Evolutionary conservation across 495 filamentous ascomycete species (phyloP).

Genomic region (Xylaria castorea): DNA sequence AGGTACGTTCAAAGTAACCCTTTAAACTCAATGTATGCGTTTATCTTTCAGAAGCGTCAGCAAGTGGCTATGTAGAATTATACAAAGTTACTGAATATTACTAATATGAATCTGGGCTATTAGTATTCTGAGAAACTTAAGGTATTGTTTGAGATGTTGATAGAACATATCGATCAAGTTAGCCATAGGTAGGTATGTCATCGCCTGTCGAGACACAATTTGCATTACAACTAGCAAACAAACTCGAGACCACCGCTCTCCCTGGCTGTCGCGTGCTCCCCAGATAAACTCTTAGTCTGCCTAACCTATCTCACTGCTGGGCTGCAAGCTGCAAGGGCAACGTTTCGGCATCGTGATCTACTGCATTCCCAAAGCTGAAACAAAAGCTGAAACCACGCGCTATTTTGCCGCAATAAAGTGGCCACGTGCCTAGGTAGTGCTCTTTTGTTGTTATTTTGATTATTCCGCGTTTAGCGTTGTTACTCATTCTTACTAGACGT

Average conservation of each 20-base stretch:
- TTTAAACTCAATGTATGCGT: neutral
- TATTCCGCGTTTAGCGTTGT: neutral
- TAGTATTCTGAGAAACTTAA: neutral
- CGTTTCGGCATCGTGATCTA: constrained; percentile 22
- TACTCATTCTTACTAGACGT: neutral
- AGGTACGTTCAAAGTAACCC: neutral
- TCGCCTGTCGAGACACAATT: neutral
- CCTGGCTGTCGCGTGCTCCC: constrained; percentile 19
- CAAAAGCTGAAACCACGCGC: constrained; percentile 10
- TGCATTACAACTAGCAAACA: constrained; percentile 1
- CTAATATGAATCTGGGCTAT: neutral
- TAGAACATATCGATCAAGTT: neutral
- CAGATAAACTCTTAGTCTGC: neutral
- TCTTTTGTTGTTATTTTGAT: neutral
- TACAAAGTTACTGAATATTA: neutral
- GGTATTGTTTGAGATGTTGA: neutral
- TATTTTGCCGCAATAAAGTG: constrained; percentile 9
- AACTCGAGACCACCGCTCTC: neutral
- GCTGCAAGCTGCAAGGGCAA: constrained; percentile 7
- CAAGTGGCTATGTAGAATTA: neutral
- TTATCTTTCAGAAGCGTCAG: neutral
- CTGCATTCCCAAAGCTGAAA: constrained; percentile 20
- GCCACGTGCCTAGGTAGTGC: constrained; percentile 9
- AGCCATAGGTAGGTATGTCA: neutral
- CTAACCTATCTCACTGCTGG: neutral